These are phyloP conservation scores for Urtica urens DNA, from an alignment of 306 rosid species.

Conservation along the genomic window DNA sequence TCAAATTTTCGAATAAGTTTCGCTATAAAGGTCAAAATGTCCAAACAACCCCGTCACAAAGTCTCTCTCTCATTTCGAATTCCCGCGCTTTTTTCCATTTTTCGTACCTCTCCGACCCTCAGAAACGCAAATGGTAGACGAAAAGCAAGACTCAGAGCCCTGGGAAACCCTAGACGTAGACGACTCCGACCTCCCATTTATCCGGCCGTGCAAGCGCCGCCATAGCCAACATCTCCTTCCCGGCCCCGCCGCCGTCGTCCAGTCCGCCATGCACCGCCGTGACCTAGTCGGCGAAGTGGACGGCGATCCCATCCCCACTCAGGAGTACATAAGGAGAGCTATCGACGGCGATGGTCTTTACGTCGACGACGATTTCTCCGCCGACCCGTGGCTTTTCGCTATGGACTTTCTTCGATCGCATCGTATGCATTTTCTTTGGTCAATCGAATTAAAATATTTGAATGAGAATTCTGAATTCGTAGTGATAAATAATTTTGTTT, in stretches of 20 bases:
- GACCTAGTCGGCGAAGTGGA: constrained; percentile 2
- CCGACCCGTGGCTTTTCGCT: constrained; percentile 52
- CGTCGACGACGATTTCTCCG: constrained; percentile 31
- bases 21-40: neutral
- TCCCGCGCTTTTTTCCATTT: too few relatives aligned
- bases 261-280: constrained; percentile 54
- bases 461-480: neutral
- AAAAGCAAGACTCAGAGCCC: constrained; percentile 20
- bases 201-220: constrained; percentile 9
- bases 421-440: constrained; percentile 14
- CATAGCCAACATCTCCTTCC: constrained; percentile 26
- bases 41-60: neutral
- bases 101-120: neutral
- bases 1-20: neutral
- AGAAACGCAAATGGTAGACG: neutral
- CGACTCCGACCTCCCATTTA: constrained; percentile 36
- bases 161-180: constrained; percentile 59
- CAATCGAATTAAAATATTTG: too few relatives aligned
- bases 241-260: constrained; percentile 76
- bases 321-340: constrained; percentile 48
- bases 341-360: constrained; percentile 26
- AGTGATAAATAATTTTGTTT: neutral
- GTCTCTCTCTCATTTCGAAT: neutral
- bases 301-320: constrained; percentile 42
- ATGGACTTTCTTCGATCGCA: constrained; percentile 24